These are phyloP conservation scores for Fusarium xylarioides DNA, from an alignment of 2,329 filamentous ascomycete species.

Conservation along the genomic window DNA sequence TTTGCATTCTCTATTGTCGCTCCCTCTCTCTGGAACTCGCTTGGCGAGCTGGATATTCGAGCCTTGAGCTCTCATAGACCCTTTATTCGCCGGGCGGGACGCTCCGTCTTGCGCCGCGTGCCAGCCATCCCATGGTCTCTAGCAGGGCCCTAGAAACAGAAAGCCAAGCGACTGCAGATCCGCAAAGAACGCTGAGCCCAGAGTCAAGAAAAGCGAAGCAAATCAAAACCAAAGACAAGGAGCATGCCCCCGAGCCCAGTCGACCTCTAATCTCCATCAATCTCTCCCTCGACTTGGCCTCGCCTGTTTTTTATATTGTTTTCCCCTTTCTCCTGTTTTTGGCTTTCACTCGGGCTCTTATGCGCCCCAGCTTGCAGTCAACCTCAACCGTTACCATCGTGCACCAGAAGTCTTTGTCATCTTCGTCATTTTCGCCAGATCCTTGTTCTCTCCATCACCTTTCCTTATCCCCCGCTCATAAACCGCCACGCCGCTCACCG, in stretches of 20 bases:
- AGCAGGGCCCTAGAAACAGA: conserved; percentile 20
- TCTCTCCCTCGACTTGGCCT: conserved; percentile 22
- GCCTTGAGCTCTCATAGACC: conserved; percentile 16
- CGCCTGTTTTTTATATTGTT: conserved; percentile 8
- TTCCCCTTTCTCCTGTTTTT: background rate
- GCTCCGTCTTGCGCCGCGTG: conserved; percentile 38
- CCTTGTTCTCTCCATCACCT: conserved; percentile 31
- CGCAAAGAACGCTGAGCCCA: conserved; percentile 29
- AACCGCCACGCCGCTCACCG: conserved; percentile 30
- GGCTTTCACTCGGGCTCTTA: background rate
- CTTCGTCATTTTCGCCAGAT: conserved; percentile 38
- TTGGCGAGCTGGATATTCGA: conserved; percentile 22
- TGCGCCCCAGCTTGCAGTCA: conserved; percentile 4
- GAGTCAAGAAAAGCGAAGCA: conserved; percentile 32
- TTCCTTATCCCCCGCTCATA: conserved; percentile 31
- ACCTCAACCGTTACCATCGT: conserved; percentile 14
- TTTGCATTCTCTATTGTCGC: conserved; percentile 14
- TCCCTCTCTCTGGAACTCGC: conserved; percentile 3
- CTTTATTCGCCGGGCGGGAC: conserved; percentile 37
- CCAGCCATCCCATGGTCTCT: conserved; percentile 34
- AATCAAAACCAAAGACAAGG: conserved; percentile 35
- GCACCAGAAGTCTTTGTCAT: conserved; percentile 34
- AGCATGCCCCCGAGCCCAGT: conserved; percentile 21
- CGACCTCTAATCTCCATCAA: conserved; percentile 22
- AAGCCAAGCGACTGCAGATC: conserved; percentile 36